These are phyloP conservation scores for Teunomyces barrocoloradensis DNA, from an alignment of 805 yeast genomes.

Conservation along the genomic window DNA sequence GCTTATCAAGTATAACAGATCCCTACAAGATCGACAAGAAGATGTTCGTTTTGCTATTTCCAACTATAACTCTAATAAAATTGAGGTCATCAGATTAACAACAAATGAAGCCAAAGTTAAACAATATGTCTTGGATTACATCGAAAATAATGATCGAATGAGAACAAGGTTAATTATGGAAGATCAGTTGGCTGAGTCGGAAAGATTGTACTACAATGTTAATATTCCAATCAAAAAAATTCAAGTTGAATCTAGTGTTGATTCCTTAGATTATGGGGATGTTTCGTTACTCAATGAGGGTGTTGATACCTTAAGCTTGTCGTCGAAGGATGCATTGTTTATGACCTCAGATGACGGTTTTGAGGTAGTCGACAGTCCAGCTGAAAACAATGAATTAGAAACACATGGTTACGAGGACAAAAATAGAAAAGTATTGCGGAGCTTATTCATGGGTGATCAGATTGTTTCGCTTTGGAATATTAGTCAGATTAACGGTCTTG, in stretches of 20 bases:
- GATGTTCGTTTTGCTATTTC: slow-evolving; percentile 49
- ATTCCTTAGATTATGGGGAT: slow-evolving; percentile 14
- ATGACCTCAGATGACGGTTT: slow-evolving; percentile 29
- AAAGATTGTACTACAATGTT: slow-evolving; percentile 40
- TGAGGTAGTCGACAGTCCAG: slow-evolving; percentile 45
- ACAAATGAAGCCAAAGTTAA: slow-evolving; percentile 14
- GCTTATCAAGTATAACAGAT: slow-evolving; percentile 47
- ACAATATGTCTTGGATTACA: slow-evolving; percentile 57
- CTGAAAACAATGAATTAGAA: slow-evolving; percentile 12
- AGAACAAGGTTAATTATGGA: slow-evolving; percentile 59
- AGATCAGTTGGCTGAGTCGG: slow-evolving; percentile 45
- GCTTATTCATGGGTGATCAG: slow-evolving; percentile 66
- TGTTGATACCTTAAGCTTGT: slow-evolving; percentile 26
- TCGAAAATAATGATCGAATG: slow-evolving; percentile 70
- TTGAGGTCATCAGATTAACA: slow-evolving; percentile 47
- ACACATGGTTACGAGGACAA: slow-evolving; percentile 51
- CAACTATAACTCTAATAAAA: slow-evolving; percentile 46
- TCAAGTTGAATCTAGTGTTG: slow-evolving; percentile 15
- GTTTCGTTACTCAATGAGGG: slow-evolving; percentile 14
- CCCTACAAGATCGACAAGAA: slow-evolving; percentile 64
- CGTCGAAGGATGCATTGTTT: slow-evolving; percentile 12
- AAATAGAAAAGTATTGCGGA: slow-evolving; percentile 70
- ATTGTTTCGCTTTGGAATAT: slow-evolving; percentile 75
- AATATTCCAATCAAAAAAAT: slow-evolving; percentile 33
- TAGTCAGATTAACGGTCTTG: slow-evolving; percentile 72